Evolutionary conservation across 805 yeast species (phyloP).

Genomic region (Pichia deserticola): DNA sequence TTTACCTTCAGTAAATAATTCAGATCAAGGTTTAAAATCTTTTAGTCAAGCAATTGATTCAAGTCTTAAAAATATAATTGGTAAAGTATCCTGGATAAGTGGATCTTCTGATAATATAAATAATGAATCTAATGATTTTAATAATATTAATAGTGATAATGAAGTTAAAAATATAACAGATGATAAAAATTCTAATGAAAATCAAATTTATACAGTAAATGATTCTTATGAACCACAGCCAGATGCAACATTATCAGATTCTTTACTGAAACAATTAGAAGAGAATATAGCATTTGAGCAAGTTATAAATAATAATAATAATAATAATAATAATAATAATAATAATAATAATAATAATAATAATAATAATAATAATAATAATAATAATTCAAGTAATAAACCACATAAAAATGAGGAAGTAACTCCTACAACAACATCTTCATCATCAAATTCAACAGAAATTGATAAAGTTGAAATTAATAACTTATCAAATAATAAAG

Average conservation of each 20-base stretch:
- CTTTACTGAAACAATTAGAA: constrained; percentile 24
- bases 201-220: too few relatives aligned
- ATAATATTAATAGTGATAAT: not conserved
- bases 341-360: too few relatives aligned
- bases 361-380: too few relatives aligned
- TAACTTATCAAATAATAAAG: not conserved
- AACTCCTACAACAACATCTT: not conserved
- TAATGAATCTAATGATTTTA: not conserved
- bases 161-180: not conserved
- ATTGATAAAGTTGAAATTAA: not conserved
- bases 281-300: constrained; percentile 24
- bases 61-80: constrained; percentile 28
- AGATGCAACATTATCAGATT: constrained; percentile 13
- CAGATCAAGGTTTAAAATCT: constrained; percentile 30
- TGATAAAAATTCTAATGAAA: not conserved
- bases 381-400: too few relatives aligned
- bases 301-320: not conserved
- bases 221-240: not conserved
- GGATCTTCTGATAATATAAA: constrained; percentile 9
- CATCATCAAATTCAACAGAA: not conserved
- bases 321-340: not conserved
- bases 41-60: constrained; percentile 31
- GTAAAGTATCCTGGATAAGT: constrained; percentile 26
- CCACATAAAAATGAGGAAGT: not conserved
- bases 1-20: constrained; percentile 21